phyloP scores from a whole-genome alignment of 257 asterid species.

The Fraxinus cuspidata region DNA sequence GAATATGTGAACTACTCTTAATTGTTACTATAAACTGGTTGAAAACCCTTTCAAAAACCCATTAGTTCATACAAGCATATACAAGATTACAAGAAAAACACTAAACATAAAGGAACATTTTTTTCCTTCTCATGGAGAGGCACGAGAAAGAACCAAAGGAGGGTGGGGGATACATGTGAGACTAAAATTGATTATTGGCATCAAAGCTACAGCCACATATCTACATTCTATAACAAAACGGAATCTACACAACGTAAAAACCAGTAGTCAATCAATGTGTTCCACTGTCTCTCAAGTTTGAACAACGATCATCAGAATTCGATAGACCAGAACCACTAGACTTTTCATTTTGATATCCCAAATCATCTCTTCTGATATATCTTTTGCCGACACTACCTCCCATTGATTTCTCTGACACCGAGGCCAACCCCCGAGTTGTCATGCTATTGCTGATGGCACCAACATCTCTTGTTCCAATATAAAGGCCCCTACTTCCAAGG shows the following conservation, averaged over 20 bases:
- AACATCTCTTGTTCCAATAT: constrained; percentile 56
- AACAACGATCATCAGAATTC: constrained; percentile 32
- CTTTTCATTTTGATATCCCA: constrained; percentile 45
- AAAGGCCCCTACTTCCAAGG: constrained; percentile 76
- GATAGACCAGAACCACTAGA: constrained; percentile 39
- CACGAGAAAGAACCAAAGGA: too few relatives aligned
- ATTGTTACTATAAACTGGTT: background rate
- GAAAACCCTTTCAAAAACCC: background rate
- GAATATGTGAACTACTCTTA: too few relatives aligned
- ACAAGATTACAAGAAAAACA: background rate
- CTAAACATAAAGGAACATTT: background rate
- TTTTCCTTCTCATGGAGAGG: background rate
- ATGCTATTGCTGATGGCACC: constrained; percentile 40
- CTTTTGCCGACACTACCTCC: constrained; percentile 27
- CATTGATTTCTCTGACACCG: constrained; percentile 42
- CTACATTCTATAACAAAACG: constrained; percentile 34
- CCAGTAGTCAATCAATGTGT: background rate
- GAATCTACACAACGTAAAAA: constrained; percentile 23
- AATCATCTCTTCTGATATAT: constrained; percentile 26
- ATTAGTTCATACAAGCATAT: background rate
- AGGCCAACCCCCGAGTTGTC: constrained; percentile 43
- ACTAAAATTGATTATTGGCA: background rate
- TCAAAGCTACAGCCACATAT: background rate
- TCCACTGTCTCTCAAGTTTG: constrained; percentile 1
- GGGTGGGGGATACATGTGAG: too few relatives aligned